A percentile compares a stretch with the other conserved stretches of the same genome.
Conservation (phyloP, 164 flowering plant genomes). For the Hamamelis virginiana region DNA sequence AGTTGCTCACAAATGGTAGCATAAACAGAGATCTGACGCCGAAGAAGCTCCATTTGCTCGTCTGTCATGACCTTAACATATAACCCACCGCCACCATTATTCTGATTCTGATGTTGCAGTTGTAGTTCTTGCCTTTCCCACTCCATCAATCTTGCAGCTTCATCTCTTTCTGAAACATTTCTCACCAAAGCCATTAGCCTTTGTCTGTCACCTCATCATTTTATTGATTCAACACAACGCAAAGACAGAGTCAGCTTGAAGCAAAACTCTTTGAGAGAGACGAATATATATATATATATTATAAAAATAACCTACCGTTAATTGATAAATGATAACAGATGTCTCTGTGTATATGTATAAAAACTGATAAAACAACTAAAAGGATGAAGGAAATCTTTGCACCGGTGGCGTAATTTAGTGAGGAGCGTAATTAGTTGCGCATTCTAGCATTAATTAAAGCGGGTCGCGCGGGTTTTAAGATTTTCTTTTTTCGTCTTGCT, state of each 20-base stretch:
- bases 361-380: no score
- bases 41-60: constrained; percentile 76
- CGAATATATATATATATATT: no score
- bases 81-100: constrained; percentile 23
- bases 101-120: constrained; percentile 6
- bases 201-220: background rate
- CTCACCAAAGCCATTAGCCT: constrained; percentile 3
- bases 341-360: no score
- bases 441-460: background rate
- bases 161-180: constrained; percentile 3
- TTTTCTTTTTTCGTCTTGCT: background rate
- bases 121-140: constrained; percentile 20
- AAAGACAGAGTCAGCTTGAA: background rate
- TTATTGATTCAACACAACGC: background rate
- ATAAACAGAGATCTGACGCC: constrained; percentile 71
- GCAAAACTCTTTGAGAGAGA: background rate
- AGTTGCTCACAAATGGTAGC: constrained; percentile 79
- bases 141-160: constrained; percentile 13
- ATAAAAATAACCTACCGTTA: no score
- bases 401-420: background rate
- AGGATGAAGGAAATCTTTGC: no score
- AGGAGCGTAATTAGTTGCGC: background rate
- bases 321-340: no score
- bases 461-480: background rate
- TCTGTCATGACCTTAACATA: constrained; percentile 84